phyloP scores from a whole-genome alignment of 1,284 basidiomycete species.

The Cutaneotrichosporon sp. region DNA sequence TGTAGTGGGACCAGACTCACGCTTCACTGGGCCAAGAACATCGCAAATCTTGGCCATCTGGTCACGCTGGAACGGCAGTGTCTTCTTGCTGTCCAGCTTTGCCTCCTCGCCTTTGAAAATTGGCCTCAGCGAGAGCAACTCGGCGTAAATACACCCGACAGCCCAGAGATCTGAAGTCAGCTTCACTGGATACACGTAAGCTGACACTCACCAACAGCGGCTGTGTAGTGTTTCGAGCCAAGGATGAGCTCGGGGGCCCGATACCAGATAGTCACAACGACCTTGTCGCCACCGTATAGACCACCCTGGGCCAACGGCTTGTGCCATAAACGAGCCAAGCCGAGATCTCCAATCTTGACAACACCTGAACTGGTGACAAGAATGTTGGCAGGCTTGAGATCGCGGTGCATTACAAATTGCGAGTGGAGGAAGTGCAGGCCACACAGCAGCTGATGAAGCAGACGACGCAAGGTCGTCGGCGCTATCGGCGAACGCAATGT shows the following conservation, averaged over 20 bases:
- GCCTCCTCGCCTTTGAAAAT: conserved; percentile 99
- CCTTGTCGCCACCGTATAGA: conserved; percentile 80
- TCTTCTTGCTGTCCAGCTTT: conserved; percentile 77
- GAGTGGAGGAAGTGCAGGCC: conserved; percentile 93
- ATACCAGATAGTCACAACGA: conserved; percentile 99
- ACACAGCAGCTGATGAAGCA: conserved; percentile 93
- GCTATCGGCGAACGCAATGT: conserved; percentile 71
- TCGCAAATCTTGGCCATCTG: conserved; percentile 94
- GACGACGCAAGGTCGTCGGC: conserved; percentile 75
- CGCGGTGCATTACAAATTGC: conserved; percentile 70
- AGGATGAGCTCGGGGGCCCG: conserved; percentile 90
- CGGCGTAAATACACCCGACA: conserved; percentile 93
- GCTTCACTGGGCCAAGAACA: conserved; percentile 81
- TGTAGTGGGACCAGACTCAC: conserved; percentile 50
- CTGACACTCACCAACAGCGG: conserved; percentile 61
- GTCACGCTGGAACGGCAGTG: conserved; percentile 88
- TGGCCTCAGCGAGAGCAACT: conserved; percentile 83
- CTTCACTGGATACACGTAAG: not conserved
- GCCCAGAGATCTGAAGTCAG: conserved; percentile 73
- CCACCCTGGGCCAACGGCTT: conserved; percentile 42
- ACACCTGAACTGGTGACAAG: conserved; percentile 82
- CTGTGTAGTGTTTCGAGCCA: conserved; percentile 94
- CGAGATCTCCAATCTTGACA: conserved; percentile 97
- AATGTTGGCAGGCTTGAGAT: conserved; percentile 95
- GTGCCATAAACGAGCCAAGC: conserved; percentile 72